Conservation (phyloP, 257 asterid species). For the Nicotiana sylvestris region DNA sequence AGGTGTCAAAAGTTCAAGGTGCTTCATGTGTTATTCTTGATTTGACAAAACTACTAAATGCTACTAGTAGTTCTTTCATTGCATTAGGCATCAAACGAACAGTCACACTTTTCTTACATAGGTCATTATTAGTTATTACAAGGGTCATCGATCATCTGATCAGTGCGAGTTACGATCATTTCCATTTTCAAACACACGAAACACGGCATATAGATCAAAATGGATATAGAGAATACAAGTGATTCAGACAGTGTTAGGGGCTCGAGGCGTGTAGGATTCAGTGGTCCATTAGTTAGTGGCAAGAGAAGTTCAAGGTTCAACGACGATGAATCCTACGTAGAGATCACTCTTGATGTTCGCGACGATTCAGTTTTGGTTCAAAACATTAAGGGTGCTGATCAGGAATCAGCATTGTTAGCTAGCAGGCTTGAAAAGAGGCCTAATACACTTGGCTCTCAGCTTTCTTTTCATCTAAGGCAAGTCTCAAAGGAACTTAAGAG, state of each 20-base stretch:
- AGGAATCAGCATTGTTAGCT: slow-evolving; percentile 9
- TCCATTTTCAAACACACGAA: background rate
- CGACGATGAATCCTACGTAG: slow-evolving; percentile 5
- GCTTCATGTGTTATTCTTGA: too few species aligned
- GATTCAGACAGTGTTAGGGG: slow-evolving; percentile 1
- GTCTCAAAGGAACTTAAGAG: slow-evolving; percentile 5
- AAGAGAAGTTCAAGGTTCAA: slow-evolving; percentile 3
- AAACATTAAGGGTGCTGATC: slow-evolving; percentile 11
- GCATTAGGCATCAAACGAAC: background rate
- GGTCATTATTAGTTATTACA: background rate
- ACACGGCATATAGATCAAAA: too few species aligned
- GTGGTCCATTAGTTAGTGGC: slow-evolving; percentile 7
- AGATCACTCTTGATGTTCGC: slow-evolving; percentile 14
- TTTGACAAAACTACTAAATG: too few species aligned
- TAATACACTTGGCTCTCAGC: slow-evolving; percentile 2
- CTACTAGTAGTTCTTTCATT: too few species aligned
- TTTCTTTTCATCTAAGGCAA: slow-evolving; percentile 12
- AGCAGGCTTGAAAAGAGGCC: slow-evolving; percentile 15
- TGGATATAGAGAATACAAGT: background rate
- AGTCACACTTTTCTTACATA: background rate
- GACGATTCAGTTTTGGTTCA: slow-evolving; percentile 10
- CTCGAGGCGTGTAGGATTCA: background rate
- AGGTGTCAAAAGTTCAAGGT: background rate
- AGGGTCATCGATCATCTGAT: background rate
- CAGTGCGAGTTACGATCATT: background rate